Base-by-base conservation (phyloP, 805 yeast genomes). In the Lipomyces yamanashiensis region DNA sequence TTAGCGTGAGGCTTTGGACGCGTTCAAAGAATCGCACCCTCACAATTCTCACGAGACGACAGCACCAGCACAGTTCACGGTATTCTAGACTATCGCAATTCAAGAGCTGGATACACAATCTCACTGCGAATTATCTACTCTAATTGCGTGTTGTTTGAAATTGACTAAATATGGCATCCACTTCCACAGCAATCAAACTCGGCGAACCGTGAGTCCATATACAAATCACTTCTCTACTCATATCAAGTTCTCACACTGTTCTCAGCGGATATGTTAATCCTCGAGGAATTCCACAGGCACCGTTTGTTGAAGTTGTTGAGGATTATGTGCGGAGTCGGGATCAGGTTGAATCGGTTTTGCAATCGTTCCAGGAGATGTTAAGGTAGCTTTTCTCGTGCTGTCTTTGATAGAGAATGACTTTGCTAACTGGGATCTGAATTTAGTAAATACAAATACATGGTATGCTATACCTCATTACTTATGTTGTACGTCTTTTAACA, bases 241-340 rank as follows among this genome's bases (percentile, higher is more conserved):
- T 34, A 12, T 15, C 43, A n/a, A 6, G 19, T 19, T 37, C 45
- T 15, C 28, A 36, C 28, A 37, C 13, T 21, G 19, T 23, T 21
- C 21, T 8, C 54, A 59, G 71, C 17, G 62, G 62, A 39, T 68
- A 62, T 33, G 64, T 66, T n/a, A 95, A 95, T 73, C 95, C 98
- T 9, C 83, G 98, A 68, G 99, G 99, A 2, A 95, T 95, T 62
- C 99, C 99, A 7, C 89, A 90, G 73, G 99, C 99, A 0, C 97
- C 96, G 47, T 95, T 95, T 75, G 86, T 95, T 58, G 96, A 89
- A 67, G 85, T 85, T 61, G 95, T 92, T 9, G 95, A 86, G 61
- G 87, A 85, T 55, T 84, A 86, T 70, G 83, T 92, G 67, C 88
- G 85, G 72, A 81, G 82, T 69, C 81, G 86, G 1, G 87, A 82